Conservation (phyloP, 1,284 basidiomycete genomes). For the Microbotryum lychnidis-dioicae region DNA sequence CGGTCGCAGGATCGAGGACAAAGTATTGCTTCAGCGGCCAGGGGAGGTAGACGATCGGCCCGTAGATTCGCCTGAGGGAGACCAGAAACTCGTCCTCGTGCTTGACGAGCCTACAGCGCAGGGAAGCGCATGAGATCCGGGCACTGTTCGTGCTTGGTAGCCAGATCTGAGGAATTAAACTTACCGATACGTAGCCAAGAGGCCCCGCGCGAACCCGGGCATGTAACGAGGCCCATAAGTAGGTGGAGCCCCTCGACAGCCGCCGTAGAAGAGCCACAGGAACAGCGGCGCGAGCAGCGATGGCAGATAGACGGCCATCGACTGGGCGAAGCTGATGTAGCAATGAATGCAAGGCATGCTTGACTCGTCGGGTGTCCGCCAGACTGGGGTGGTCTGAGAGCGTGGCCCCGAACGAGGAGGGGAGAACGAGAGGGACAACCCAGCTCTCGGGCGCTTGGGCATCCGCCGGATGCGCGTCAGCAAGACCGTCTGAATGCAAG, state of each 20-base stretch:
- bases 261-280: background rate
- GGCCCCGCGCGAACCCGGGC: constrained; percentile 11
- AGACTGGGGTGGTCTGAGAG: too few species aligned
- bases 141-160: constrained; percentile 3
- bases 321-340: constrained; percentile 10
- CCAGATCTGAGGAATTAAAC: constrained; percentile 3
- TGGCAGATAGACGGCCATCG: background rate
- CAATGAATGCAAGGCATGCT: constrained; percentile 19
- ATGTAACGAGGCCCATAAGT: constrained; percentile 6
- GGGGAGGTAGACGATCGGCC: constrained; percentile 21
- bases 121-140: too few species aligned
- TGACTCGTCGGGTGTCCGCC: too few species aligned
- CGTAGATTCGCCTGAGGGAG: constrained; percentile 8
- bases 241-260: background rate
- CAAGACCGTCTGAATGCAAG: too few species aligned
- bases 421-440: too few species aligned
- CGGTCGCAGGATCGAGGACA: constrained; percentile 8
- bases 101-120: constrained; percentile 10
- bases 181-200: constrained; percentile 5
- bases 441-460: too few species aligned
- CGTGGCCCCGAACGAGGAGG: too few species aligned
- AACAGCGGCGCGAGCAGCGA: constrained; percentile 8
- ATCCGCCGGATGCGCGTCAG: too few species aligned
- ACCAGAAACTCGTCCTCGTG: constrained; percentile 28
- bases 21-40: constrained; percentile 29